Evolutionary conservation across 108 stramenopile genomes (phyloP).

Genomic region (Cyclotella sp.): DNA sequence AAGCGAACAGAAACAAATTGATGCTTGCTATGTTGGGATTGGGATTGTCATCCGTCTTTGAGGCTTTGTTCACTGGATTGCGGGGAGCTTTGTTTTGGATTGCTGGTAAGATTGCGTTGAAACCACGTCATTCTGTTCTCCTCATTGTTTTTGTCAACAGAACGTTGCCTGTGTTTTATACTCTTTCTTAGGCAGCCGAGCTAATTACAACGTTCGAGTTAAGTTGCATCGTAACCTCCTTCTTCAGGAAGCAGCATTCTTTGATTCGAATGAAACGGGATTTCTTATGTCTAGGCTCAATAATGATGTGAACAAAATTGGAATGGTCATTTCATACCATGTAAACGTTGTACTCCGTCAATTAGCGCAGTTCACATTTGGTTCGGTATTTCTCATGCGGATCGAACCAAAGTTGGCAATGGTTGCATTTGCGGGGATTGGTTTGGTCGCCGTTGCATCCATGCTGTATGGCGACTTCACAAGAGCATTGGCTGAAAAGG

Average conservation of each 20-base stretch:
- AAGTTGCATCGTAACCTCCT: constrained; percentile 86
- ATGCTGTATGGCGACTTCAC: constrained; percentile 79
- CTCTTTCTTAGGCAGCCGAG: constrained; percentile 60
- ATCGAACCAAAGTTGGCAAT: constrained; percentile 72
- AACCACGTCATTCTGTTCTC: not conserved
- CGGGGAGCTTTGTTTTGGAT: constrained; percentile 89
- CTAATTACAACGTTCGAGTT: constrained; percentile 87
- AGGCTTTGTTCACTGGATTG: constrained; percentile 81
- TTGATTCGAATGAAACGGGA: constrained; percentile 83
- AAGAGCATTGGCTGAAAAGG: constrained; percentile 69
- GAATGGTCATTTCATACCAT: constrained; percentile 83
- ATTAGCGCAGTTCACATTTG: constrained; percentile 81
- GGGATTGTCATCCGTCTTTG: constrained; percentile 61
- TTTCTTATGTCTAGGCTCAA: constrained; percentile 82
- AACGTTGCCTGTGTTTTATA: not conserved
- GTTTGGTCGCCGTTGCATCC: constrained; percentile 67
- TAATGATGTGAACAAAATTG: constrained; percentile 91
- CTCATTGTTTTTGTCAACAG: not conserved
- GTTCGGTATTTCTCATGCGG: constrained; percentile 67
- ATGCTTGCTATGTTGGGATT: constrained; percentile 66
- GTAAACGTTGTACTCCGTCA: constrained; percentile 86
- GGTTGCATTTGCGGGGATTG: constrained; percentile 76
- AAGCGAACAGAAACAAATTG: constrained; percentile 54
- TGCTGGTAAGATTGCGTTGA: constrained; percentile 60
- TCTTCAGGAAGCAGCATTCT: constrained; percentile 90